Evolutionary conservation across 1,284 basidiomycete genomes (phyloP), one percentile per base, ranked within the genome.

Genomic region (Puccinia horiana): DNA sequence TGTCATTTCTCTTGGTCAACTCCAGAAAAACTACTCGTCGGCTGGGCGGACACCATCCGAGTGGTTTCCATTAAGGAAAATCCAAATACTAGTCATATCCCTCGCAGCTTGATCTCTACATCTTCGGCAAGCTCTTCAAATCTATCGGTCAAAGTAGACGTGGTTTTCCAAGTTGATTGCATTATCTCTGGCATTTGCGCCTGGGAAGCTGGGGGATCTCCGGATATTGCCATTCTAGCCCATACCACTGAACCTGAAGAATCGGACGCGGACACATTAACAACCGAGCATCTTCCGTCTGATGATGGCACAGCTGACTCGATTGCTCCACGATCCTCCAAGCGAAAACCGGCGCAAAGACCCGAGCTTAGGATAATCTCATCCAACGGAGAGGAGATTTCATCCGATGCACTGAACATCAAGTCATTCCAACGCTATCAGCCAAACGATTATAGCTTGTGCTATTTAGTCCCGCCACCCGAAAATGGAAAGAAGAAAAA

Each of bases 31-130:
- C 90, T 99, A 1, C 90, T 99, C 67, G 93, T 98, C 81, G 93
- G 92, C 0, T 99, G 96, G 96, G 96, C 95, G 2, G 93, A 97
- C 86, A 90, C 92, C 83, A 94, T 99, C 89, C 97, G 96, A 87
- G 91, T 98, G 18, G 94, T 93, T 49, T 82, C 80, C 26, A 67
- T 82, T 12, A 73, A 70, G 35, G 79, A 81, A 49, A 63, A 61
- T 35, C 20, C 52, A 8, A 44, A 26, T n/a, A 12, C 77, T n/a
- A 58, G 26, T 35, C 54, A n/a, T 54, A 52, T 52, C 32, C 44
- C 56, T 82, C 73, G 44, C 20, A 37, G 69, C 26, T 56, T 74
- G 18, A 72, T 72, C 29, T 26, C 69, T 32, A 65, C 40, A 23
- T 49, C 79, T 9, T 47, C 70, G 40, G n/a, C 70, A 0, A 70